phyloP scores from a whole-genome alignment of 495 filamentous ascomycete species.

The Melanomma pulvis-pyrius region DNA sequence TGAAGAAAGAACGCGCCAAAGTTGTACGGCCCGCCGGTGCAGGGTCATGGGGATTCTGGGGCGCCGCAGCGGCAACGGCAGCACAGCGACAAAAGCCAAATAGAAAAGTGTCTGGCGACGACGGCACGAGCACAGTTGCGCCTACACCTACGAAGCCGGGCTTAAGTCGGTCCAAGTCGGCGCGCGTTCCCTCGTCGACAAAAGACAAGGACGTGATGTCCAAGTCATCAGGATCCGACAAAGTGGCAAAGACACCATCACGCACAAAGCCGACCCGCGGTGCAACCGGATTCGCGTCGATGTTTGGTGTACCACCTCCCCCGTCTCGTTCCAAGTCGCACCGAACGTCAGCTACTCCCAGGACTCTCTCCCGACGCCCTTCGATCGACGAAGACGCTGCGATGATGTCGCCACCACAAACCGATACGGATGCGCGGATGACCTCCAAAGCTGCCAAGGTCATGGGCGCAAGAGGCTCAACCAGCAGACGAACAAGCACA shows the following conservation, averaged over 20 bases:
- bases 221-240: conserved; percentile 59
- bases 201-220: conserved; percentile 51
- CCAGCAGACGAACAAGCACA: conserved; percentile 33
- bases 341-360: conserved; percentile 44
- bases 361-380: conserved; percentile 42
- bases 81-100: conserved; percentile 29
- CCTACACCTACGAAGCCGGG: conserved; percentile 38
- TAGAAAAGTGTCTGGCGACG: conserved; percentile 31
- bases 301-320: conserved; percentile 57
- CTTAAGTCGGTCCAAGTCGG: conserved; percentile 56
- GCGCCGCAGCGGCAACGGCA: conserved; percentile 45
- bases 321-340: conserved; percentile 56
- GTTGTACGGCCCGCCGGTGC: conserved; percentile 54
- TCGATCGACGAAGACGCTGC: conserved; percentile 57
- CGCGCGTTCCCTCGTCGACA: conserved; percentile 54
- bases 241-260: conserved; percentile 51
- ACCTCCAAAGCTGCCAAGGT: conserved; percentile 62
- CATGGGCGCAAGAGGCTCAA: conserved; percentile 54
- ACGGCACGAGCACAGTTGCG: conserved; percentile 30
- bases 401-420: conserved; percentile 56
- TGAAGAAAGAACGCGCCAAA: conserved; percentile 63
- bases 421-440: conserved; percentile 49
- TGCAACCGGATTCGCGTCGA: conserved; percentile 52
- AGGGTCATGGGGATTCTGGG: conserved; percentile 64
- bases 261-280: conserved; percentile 50